These are phyloP conservation scores for Cladosporium colombiae DNA, from an alignment of 2,329 filamentous ascomycete genomes.

Conservation along the genomic window DNA sequence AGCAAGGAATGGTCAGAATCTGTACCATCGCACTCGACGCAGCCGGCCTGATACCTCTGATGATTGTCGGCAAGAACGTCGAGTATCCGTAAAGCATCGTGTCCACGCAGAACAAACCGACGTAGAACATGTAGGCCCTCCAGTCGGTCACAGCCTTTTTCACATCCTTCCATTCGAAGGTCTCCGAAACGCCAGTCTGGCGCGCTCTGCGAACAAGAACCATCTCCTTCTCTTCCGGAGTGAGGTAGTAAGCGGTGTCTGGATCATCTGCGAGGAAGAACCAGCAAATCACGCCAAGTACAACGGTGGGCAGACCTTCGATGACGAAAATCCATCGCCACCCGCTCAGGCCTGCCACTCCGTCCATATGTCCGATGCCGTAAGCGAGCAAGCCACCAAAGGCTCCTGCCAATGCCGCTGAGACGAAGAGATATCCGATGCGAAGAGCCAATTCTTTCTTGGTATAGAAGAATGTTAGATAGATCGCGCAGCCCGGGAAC, in stretches of 20 bases:
- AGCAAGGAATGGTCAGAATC: constrained; percentile 76
- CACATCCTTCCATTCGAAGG: constrained; percentile 65
- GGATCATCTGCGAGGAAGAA: constrained; percentile 63
- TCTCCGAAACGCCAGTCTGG: constrained; percentile 51
- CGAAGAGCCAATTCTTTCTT: constrained; percentile 71
- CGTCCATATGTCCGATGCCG: constrained; percentile 72
- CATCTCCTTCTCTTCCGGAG: constrained; percentile 59
- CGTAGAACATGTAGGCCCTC: constrained; percentile 71
- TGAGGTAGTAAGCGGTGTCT: constrained; percentile 63
- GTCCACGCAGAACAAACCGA: constrained; percentile 72
- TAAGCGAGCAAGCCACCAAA: constrained; percentile 73
- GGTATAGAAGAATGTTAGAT: constrained; percentile 76
- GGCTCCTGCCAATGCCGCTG: constrained; percentile 69
- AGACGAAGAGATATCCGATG: constrained; percentile 72
- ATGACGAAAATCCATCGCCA: constrained; percentile 74
- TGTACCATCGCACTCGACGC: constrained; percentile 69
- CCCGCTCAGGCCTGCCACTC: constrained; percentile 61
- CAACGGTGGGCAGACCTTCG: constrained; percentile 58
- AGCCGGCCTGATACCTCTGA: constrained; percentile 62
- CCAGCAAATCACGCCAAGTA: constrained; percentile 58
- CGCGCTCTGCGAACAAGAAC: constrained; percentile 53
- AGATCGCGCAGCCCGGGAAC: constrained; percentile 68
- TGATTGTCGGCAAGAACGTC: constrained; percentile 78
- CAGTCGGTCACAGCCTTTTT: constrained; percentile 68
- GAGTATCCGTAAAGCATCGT: constrained; percentile 79